Base-by-base conservation (phyloP, 805 yeast species). In the Metschnikowia lachancei region DNA sequence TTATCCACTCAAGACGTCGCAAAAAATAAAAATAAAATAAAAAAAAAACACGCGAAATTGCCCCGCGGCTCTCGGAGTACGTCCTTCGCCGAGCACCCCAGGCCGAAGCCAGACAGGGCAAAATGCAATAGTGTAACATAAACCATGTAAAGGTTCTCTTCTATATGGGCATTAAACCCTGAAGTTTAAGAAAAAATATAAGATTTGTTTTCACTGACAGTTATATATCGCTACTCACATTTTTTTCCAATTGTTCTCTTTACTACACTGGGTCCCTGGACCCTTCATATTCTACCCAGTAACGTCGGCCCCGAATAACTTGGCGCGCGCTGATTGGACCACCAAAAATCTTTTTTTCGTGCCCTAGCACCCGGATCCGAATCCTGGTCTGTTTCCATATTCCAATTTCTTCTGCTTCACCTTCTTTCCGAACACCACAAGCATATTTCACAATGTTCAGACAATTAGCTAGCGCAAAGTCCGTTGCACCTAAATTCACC, bases 401-500 rank as follows among this genome's bases (percentile, higher is more conserved):
- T 22, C 41, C 31, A 19, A 32, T 36, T 42, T 45, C 50, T 40
- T 45, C 49, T 34, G 39, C 49, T 33, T 36, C 43, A 33, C 43
- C 47, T 44, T 43, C 45, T 39, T 40, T 33, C 43, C 43, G 43
- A 31, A 50, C 31, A 36, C 24, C 38, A 41, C 36, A 29, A 20
- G 26, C 35, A 36, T 20, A 13, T 14, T 19, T 14, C 47, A 44
- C 33, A 39, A 55, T 55, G 59, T 55, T 55, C 54, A 53, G 57
- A 50, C 57, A 53, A 53, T 46, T 53, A 39, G 59, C 52, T 49
- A 51, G 46, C 52, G 46, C 52, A 39, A 54, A 49, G 49, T 39
- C 54, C 45, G 52, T 44, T 30, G 52, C 49, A 35, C 59, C 59
- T 13, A 56, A 42, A 40, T 61, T 69, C 49, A 46, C 66, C 55